Base-by-base conservation (phyloP, 176 grass and related monocot species). In the Avena insularis region DNA sequence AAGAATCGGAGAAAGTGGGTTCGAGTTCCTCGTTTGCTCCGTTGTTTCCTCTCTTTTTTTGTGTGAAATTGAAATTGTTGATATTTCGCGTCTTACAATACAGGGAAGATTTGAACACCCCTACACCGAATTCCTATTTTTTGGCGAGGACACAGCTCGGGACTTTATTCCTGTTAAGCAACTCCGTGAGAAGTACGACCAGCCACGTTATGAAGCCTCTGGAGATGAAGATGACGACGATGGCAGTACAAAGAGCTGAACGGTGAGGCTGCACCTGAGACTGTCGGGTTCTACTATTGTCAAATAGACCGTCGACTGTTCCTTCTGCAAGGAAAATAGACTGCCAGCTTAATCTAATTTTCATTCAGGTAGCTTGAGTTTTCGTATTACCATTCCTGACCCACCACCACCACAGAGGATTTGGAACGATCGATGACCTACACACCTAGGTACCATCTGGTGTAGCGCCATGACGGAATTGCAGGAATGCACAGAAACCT, bases 81-180 rank as follows among this genome's bases (percentile, higher is more conserved):
- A 15, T 43, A 1, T 21, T 70, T 80, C 48, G 8, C 8, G 54
- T 83, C 83, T 46, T 81, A 35, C 29, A 60, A 74, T 87, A 61
- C 59, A 98, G 92, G 90, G 79, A 77, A 92, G 93, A 77, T 95
- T 98, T 85, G 93, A 98, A 83, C 93, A 98, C 51, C 93, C 92
- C 9, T 98, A 96, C 81, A 86, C 85, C 25, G 91, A 91, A 82
- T 98, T 98, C 88, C 82, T 96, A 19, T 98, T 98, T 84, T 98
- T 87, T 17, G 96, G 96, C 7, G 88, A 89, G 88, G 93, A 95
- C 82, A 91, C 85, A 21, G 82, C 87, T 6, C 90, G 93, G 43
- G 92, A 98, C 82, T 98, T 98, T 80, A 96, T 98, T 70, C 96
- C 96, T 82, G 86, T 98, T 84, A 95, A 91, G 64, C 88, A 98